Evolutionary conservation across 2,329 filamentous ascomycete genomes (phyloP).

Genomic region (Aspergillus spinulosporus): DNA sequence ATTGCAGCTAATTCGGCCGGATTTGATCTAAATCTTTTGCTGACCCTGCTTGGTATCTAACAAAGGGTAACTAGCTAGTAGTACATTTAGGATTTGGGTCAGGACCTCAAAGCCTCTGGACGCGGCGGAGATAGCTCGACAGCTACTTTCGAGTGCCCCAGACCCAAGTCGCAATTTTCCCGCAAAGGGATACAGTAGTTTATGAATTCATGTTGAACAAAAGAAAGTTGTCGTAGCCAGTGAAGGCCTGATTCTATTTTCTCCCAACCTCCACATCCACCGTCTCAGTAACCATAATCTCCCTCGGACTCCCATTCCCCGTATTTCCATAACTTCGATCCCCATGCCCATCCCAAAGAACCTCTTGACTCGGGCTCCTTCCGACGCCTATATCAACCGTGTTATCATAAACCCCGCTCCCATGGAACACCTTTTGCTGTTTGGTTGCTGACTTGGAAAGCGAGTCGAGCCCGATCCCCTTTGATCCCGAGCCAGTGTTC

Average conservation of each 20-base stretch:
- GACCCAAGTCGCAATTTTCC: no score
- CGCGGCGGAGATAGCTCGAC: no score
- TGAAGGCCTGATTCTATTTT: neutral
- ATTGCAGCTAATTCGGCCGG: no score
- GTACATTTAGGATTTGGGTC: no score
- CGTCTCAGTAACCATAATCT: neutral
- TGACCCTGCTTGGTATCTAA: no score
- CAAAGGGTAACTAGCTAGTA: no score
- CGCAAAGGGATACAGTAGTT: no score
- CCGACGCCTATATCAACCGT: neutral
- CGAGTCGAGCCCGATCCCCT: neutral
- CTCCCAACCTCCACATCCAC: neutral
- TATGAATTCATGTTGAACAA: neutral
- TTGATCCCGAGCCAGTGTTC: neutral
- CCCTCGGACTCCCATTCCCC: neutral
- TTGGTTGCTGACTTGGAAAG: neutral
- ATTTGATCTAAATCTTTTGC: no score
- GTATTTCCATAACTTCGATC: neutral
- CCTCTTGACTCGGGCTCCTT: conserved; percentile 5
- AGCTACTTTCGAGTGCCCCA: no score
- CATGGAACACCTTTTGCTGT: neutral
- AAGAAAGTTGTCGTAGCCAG: neutral
- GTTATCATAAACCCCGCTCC: neutral
- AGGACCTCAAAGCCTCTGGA: no score
- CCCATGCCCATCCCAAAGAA: neutral